A percentile compares a stretch with the other conserved stretches of the same genome.
These are phyloP conservation scores for Gentiana dahurica DNA, from an alignment of 257 asterid genomes.

Conservation along the genomic window DNA sequence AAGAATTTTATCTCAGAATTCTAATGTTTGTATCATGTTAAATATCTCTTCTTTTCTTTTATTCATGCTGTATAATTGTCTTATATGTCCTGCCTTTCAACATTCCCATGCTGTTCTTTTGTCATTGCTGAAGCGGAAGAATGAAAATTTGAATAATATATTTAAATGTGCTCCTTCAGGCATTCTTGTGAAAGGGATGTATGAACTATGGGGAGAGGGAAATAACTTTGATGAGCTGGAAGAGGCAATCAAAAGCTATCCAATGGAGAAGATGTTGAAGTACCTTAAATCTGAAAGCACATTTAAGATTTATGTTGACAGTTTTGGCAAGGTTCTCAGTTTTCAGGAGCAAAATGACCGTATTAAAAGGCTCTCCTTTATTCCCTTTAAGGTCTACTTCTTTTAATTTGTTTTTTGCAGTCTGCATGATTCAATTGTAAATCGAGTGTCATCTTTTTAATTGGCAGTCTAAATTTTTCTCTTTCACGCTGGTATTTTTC, in stretches of 20 bases:
- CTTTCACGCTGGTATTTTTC: too few relatives aligned
- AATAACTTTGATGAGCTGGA: conserved; percentile 70
- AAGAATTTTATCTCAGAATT: too few relatives aligned
- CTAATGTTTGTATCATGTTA: too few relatives aligned
- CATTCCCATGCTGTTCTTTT: neutral
- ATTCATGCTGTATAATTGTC: neutral
- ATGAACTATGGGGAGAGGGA: conserved; percentile 97
- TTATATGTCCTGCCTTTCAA: neutral
- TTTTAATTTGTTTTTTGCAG: neutral
- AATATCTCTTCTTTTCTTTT: neutral
- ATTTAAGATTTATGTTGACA: conserved; percentile 68
- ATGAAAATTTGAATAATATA: neutral
- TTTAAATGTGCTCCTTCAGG: conserved; percentile 31
- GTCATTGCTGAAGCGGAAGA: neutral
- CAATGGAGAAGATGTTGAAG: conserved; percentile 60
- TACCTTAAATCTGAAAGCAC: conserved; percentile 60
- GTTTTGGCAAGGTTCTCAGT: conserved; percentile 79
- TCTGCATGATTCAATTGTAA: too few relatives aligned
- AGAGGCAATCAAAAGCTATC: conserved; percentile 51
- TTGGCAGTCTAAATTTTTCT: too few relatives aligned
- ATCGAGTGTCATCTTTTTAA: too few relatives aligned
- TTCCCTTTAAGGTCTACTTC: conserved; percentile 70
- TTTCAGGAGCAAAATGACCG: conserved; percentile 64
- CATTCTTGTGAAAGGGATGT: conserved; percentile 91
- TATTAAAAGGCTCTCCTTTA: conserved; percentile 47